Percentiles rank a stretch among this genome's conserved stretches.
phyloP scores from a whole-genome alignment of 345 rosid species.

The Moringa oleifera region DNA sequence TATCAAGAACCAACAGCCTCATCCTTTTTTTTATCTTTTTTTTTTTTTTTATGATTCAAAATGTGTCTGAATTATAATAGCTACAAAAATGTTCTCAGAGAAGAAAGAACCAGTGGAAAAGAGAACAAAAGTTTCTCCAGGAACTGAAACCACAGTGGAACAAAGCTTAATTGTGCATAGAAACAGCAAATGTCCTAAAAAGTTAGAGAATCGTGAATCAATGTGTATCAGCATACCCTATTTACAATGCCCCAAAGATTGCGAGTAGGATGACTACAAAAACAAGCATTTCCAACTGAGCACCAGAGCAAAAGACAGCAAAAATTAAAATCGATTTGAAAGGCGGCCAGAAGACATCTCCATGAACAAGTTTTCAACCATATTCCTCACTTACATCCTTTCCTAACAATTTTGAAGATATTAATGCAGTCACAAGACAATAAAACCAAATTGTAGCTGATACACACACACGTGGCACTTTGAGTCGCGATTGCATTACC shows the following conservation, averaged over 20 bases:
- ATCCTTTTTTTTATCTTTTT: too few species aligned
- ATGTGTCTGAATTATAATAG: background rate
- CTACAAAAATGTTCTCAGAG: background rate
- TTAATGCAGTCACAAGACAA: slow-evolving; percentile 5
- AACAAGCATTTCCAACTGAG: slow-evolving; percentile 85
- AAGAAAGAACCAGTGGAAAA: background rate
- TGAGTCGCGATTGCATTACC: slow-evolving; percentile 36
- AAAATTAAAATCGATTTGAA: slow-evolving; percentile 65
- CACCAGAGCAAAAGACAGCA: slow-evolving; percentile 96
- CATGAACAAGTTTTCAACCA: slow-evolving; percentile 99
- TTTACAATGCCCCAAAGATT: slow-evolving; percentile 83
- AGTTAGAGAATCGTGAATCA: background rate
- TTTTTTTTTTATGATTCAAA: too few species aligned
- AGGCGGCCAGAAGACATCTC: slow-evolving; percentile 91
- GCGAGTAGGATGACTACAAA: slow-evolving; percentile 92
- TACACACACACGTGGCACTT: background rate
- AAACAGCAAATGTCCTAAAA: background rate
- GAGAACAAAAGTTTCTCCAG: too few species aligned
- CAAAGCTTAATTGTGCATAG: background rate
- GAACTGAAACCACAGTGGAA: background rate
- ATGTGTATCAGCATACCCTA: slow-evolving; percentile 53
- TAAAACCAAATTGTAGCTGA: background rate
- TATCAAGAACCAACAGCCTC: too few species aligned
- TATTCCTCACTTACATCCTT: slow-evolving; percentile 98
- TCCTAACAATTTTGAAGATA: slow-evolving; percentile 41